These are phyloP conservation scores for Myxozyma sirexii DNA, from an alignment of 805 yeast genomes.

Conservation along the genomic window DNA sequence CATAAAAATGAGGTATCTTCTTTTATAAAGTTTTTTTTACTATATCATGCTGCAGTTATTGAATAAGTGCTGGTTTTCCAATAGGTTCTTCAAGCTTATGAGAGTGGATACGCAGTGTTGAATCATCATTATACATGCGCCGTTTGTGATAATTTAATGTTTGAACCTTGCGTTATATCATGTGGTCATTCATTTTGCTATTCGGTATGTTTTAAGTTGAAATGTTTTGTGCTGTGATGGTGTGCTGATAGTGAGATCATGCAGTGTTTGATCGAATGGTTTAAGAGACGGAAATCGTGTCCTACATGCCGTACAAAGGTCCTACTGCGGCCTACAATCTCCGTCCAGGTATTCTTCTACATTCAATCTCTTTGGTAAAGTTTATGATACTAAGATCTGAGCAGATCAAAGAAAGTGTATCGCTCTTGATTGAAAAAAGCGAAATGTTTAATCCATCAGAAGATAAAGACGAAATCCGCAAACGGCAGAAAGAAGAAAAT, in stretches of 20 bases:
- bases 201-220: constrained; percentile 10
- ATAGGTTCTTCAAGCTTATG: constrained; percentile 12
- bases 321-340: constrained; percentile 12
- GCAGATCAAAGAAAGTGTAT: constrained; percentile 19
- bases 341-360: constrained; percentile 19
- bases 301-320: constrained; percentile 27
- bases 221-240: not conserved
- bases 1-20: constrained; percentile 29
- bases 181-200: constrained; percentile 36
- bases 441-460: constrained; percentile 17
- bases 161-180: constrained; percentile 30
- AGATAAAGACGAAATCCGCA: constrained; percentile 1
- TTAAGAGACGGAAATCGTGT: constrained; percentile 20
- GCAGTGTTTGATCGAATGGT: constrained; percentile 31
- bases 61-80: too few species aligned
- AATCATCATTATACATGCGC: constrained; percentile 15
- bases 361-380: not conserved
- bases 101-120: constrained; percentile 8
- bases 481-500: constrained; percentile 10
- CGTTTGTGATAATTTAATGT: constrained; percentile 31
- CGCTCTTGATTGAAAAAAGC: constrained; percentile 7
- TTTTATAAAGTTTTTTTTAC: not conserved
- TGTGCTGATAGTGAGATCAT: not conserved
- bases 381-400: not conserved
- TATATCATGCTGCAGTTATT: too few species aligned